These are phyloP conservation scores for Lachancea lanzarotensis DNA, from an alignment of 805 yeast species.

Conservation along the genomic window DNA sequence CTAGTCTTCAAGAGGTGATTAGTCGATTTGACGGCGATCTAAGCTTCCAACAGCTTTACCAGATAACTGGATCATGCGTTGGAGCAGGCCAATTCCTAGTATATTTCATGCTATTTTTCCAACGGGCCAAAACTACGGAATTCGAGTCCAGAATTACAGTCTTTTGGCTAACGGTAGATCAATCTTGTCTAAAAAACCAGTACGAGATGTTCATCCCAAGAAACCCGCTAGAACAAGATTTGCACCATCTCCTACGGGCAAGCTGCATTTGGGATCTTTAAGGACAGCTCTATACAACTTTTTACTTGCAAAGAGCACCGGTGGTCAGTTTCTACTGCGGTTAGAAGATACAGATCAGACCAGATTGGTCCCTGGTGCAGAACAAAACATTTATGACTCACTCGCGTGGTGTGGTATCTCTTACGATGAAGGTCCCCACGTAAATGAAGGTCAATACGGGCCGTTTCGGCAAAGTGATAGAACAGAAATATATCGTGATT, in stretches of 20 bases:
- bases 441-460: slow-evolving; percentile 36
- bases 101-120: background rate
- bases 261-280: slow-evolving; percentile 85
- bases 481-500: slow-evolving; percentile 52
- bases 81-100: background rate
- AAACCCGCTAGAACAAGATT: slow-evolving; percentile 78
- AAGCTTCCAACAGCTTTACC: too few relatives aligned
- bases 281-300: slow-evolving; percentile 92
- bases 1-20: too few relatives aligned
- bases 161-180: slow-evolving; percentile 5
- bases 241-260: slow-evolving; percentile 98
- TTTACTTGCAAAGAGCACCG: slow-evolving; percentile 67
- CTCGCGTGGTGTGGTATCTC: slow-evolving; percentile 69
- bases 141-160: background rate
- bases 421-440: slow-evolving; percentile 78
- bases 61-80: too few relatives aligned
- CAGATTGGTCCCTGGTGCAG: slow-evolving; percentile 76
- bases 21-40: too few relatives aligned
- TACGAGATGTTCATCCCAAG: slow-evolving; percentile 34
- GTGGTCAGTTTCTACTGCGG: slow-evolving; percentile 74
- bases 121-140: background rate
- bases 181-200: slow-evolving; percentile 14
- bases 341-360: slow-evolving; percentile 91
- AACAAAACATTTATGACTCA: slow-evolving; percentile 66
- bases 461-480: slow-evolving; percentile 88